Evolutionary conservation across 2,329 filamentous ascomycete genomes (phyloP).

Genomic region (Chaetomiaceae sp.): DNA sequence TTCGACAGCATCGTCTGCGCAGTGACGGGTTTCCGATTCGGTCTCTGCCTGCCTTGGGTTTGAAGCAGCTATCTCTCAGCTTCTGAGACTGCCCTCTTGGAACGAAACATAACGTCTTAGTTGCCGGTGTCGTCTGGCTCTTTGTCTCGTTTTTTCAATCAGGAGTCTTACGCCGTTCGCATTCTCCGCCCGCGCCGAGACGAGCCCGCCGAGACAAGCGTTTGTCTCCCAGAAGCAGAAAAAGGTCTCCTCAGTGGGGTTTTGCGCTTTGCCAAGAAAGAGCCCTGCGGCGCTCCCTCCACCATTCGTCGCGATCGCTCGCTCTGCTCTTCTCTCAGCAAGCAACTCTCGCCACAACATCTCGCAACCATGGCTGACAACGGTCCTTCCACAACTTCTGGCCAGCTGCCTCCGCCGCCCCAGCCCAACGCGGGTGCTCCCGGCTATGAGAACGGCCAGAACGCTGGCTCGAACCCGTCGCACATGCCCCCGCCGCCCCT

Average conservation of each 20-base stretch:
- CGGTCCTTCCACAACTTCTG: constrained; percentile 56
- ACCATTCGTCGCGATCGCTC: constrained; percentile 25
- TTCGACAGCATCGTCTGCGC: background rate
- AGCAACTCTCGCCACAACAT: constrained; percentile 19
- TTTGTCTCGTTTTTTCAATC: background rate
- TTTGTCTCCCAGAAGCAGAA: constrained; percentile 2
- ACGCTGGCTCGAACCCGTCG: constrained; percentile 62
- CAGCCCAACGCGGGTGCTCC: constrained; percentile 66
- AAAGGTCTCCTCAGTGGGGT: constrained; percentile 23
- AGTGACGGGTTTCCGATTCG: background rate
- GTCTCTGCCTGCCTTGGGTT: background rate
- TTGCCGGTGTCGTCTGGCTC: background rate
- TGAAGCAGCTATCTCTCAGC: constrained; percentile 13
- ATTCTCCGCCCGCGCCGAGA: background rate
- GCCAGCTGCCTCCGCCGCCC: constrained; percentile 66
- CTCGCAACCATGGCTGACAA: constrained; percentile 69
- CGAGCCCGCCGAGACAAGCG: background rate
- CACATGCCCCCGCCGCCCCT: constrained; percentile 90
- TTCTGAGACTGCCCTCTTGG: background rate
- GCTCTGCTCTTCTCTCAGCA: constrained; percentile 9
- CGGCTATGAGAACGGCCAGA: constrained; percentile 73
- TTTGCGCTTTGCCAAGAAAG: constrained; percentile 18
- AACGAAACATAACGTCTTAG: background rate
- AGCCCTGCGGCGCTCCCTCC: constrained; percentile 16
- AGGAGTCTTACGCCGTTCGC: constrained; percentile 2